Evolutionary conservation across 2,329 filamentous ascomycete species (phyloP).

Genomic region (Blastomyces percursus): DNA sequence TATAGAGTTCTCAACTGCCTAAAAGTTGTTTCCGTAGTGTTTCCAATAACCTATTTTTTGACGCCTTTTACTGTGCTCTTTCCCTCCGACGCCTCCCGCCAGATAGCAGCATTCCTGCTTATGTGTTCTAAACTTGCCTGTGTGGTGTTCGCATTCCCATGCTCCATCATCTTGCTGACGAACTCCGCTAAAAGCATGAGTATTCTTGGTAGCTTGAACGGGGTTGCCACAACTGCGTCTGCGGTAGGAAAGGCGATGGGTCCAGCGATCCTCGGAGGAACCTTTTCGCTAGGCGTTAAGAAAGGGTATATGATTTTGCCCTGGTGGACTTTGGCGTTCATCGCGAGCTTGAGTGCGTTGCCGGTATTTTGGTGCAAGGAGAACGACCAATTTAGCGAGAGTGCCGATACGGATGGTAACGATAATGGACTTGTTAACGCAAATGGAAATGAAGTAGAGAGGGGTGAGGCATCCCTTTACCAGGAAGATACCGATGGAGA

Average conservation of each 20-base stretch:
- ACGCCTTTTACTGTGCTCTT: constrained; percentile 69
- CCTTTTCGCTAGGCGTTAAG: constrained; percentile 67
- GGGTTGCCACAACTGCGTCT: constrained; percentile 72
- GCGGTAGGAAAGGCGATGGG: constrained; percentile 71
- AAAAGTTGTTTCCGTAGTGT: constrained; percentile 52
- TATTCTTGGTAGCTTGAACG: constrained; percentile 80
- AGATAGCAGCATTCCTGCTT: constrained; percentile 51
- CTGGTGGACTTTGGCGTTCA: constrained; percentile 63
- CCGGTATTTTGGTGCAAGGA: constrained; percentile 66
- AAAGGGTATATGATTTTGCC: constrained; percentile 65
- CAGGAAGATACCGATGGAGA: not conserved
- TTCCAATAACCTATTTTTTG: constrained; percentile 67
- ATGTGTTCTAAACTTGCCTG: constrained; percentile 64
- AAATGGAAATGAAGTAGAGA: not conserved
- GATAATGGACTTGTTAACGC: constrained; percentile 10
- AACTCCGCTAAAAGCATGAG: constrained; percentile 67
- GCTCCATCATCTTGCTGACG: constrained; percentile 78
- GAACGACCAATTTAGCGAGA: constrained; percentile 52
- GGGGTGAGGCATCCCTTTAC: not conserved
- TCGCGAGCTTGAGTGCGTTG: constrained; percentile 56
- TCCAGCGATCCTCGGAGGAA: constrained; percentile 59
- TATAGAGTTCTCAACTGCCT: constrained; percentile 68
- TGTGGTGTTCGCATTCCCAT: constrained; percentile 79
- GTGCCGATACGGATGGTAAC: constrained; percentile 20
- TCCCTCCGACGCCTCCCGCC: constrained; percentile 40